Conservation (phyloP, 768 basidiomycete genomes). For the Phanerochaete carnosa region DNA sequence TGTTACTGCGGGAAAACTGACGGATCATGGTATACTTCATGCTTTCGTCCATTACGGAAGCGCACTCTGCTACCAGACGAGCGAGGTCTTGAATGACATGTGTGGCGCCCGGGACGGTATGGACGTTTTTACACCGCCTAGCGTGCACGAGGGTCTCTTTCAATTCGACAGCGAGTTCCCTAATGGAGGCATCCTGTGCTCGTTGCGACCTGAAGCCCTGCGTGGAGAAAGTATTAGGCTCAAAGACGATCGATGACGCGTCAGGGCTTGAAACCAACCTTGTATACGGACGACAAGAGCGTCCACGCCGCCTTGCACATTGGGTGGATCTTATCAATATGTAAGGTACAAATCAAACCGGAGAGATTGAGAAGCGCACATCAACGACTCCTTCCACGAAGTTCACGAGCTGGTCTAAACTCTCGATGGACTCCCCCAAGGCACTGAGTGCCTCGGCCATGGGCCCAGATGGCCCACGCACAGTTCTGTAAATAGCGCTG, state of each 20-base stretch:
- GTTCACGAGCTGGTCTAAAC: constrained; percentile 4
- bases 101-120: background rate
- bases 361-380: background rate
- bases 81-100: constrained; percentile 5
- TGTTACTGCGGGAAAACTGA: background rate
- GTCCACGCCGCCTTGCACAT: constrained; percentile 13
- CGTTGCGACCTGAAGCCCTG: constrained; percentile 3
- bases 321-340: constrained; percentile 5
- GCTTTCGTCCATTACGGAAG: constrained; percentile 8
- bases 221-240: background rate
- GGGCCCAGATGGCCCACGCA: too few species aligned
- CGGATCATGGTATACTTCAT: constrained; percentile 1
- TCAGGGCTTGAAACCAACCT: background rate
- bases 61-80: constrained; percentile 1
- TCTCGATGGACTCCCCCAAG: constrained; percentile 1
- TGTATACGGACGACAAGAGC: constrained; percentile 8
- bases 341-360: background rate
- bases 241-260: background rate
- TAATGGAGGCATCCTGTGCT: background rate
- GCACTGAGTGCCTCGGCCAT: background rate
- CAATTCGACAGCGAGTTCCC: background rate
- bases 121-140: constrained; percentile 1
- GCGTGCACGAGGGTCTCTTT: constrained; percentile 1
- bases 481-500: background rate
- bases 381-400: constrained; percentile 8